These are phyloP conservation scores for Ganoderma lucidum DNA, from an alignment of 1,284 basidiomycete genomes.

Conservation along the genomic window DNA sequence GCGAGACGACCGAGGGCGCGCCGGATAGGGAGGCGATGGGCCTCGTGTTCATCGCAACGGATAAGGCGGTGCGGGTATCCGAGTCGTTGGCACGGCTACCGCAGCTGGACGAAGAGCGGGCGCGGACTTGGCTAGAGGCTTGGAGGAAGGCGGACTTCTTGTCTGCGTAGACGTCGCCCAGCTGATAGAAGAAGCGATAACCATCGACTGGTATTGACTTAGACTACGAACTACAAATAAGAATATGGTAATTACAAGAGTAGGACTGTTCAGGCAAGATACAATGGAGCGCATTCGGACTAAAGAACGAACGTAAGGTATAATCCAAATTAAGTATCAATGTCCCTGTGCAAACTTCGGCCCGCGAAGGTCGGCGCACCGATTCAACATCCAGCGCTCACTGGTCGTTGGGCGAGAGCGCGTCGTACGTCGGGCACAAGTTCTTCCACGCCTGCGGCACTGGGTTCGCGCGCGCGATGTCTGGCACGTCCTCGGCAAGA, in stretches of 20 bases:
- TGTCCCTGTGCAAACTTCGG: neutral
- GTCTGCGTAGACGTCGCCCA: neutral
- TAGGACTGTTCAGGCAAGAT: neutral
- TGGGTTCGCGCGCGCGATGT: neutral
- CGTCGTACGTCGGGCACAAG: constrained; percentile 33
- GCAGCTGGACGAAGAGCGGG: constrained; percentile 21
- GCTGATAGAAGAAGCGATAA: neutral
- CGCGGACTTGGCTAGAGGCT: constrained; percentile 22
- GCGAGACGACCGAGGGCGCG: neutral
- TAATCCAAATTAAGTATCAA: neutral
- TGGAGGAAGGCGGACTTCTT: constrained; percentile 27
- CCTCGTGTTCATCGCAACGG: constrained; percentile 24
- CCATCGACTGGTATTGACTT: neutral
- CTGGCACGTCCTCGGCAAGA: constrained; percentile 10
- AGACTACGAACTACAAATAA: neutral
- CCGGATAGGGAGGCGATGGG: constrained; percentile 29
- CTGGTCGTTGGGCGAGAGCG: constrained; percentile 5
- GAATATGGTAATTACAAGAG: neutral
- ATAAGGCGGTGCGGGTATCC: constrained; percentile 26
- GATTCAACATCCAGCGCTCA: neutral
- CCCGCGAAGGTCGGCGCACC: neutral
- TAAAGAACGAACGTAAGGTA: neutral
- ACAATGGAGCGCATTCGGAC: neutral
- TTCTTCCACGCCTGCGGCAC: constrained; percentile 26
- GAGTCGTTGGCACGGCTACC: constrained; percentile 22